A percentile compares a stretch with the other conserved stretches of the same genome.
phyloP scores from a whole-genome alignment of 331 rosid species.

The Pyrus hybrid region DNA sequence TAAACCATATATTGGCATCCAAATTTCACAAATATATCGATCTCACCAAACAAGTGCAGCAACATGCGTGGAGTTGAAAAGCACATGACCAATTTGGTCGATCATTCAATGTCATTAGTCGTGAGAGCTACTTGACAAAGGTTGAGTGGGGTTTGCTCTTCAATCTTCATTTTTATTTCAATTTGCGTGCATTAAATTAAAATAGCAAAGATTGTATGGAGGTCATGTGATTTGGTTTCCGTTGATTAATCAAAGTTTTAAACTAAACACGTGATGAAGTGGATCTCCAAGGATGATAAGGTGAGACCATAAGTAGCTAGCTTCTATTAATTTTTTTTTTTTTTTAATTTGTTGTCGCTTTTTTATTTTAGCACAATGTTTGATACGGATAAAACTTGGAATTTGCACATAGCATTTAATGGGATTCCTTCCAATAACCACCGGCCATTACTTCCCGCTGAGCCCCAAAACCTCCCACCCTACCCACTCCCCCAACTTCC shows the following conservation, averaged over 20 bases:
- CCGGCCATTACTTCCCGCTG: slow-evolving; percentile 11
- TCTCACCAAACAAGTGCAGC: not conserved
- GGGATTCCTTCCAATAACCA: slow-evolving; percentile 25
- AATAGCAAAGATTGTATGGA: not conserved
- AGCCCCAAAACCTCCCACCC: slow-evolving; percentile 21
- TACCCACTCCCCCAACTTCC: not conserved
- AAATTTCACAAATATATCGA: not conserved
- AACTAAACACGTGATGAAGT: not conserved
- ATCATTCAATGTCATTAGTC: not conserved
- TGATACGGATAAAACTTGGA: not conserved
- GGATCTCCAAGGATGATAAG: slow-evolving; percentile 1
- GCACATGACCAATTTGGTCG: not conserved
- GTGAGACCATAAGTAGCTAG: too few species aligned
- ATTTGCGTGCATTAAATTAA: not conserved
- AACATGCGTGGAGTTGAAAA: not conserved
- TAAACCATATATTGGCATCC: too few species aligned
- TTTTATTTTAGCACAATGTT: too few species aligned
- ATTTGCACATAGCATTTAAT: slow-evolving; percentile 24
- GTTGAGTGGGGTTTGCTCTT: not conserved
- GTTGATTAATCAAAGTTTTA: not conserved
- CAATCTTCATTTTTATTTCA: not conserved
- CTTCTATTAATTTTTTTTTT: too few species aligned
- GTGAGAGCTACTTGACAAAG: not conserved
- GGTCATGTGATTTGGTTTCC: not conserved
- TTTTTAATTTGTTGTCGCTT: accelerated